phyloP scores from a whole-genome alignment of 495 filamentous ascomycete species.

The Bombardia bombarda region DNA sequence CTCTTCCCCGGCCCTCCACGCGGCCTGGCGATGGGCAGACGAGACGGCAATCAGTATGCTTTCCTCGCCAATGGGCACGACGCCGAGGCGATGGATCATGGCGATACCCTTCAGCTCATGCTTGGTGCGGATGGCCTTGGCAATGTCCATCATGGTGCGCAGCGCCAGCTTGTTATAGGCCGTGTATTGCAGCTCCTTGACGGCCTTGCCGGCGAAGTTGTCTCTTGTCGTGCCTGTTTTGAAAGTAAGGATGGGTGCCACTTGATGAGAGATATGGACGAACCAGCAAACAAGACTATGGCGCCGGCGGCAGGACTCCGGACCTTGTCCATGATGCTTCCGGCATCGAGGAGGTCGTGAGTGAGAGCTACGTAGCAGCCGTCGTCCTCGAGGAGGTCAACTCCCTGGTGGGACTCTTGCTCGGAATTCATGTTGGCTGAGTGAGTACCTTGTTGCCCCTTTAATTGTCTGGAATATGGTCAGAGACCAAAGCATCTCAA shows the following conservation, averaged over 20 bases:
- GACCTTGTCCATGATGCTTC: conserved; percentile 54
- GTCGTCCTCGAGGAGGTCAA: conserved; percentile 29
- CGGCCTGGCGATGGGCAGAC: conserved; percentile 75
- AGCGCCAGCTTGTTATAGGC: conserved; percentile 74
- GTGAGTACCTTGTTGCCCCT: too few species aligned
- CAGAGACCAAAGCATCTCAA: too few species aligned
- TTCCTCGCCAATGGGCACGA: conserved; percentile 81
- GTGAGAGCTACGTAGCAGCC: conserved; percentile 57
- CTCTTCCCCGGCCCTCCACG: conserved; percentile 85
- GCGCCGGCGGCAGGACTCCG: conserved; percentile 78
- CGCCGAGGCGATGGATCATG: conserved; percentile 80
- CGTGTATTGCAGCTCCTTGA: conserved; percentile 72
- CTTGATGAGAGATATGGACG: conserved; percentile 10
- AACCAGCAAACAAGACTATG: conserved; percentile 79
- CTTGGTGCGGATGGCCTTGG: conserved; percentile 43
- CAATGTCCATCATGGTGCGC: conserved; percentile 65
- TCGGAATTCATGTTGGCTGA: too few species aligned
- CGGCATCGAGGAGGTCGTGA: conserved; percentile 50
- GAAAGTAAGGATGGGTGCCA: conserved; percentile 4
- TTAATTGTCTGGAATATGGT: too few species aligned
- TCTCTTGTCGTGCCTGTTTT: conserved; percentile 73
- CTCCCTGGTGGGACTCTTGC: too few species aligned
- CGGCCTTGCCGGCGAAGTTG: conserved; percentile 66
- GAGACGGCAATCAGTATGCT: conserved; percentile 88
- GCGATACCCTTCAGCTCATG: conserved; percentile 61